Evolutionary conservation across 1,139 yeast genomes (phyloP).

Genomic region (Yamadazyma trypodendri): DNA sequence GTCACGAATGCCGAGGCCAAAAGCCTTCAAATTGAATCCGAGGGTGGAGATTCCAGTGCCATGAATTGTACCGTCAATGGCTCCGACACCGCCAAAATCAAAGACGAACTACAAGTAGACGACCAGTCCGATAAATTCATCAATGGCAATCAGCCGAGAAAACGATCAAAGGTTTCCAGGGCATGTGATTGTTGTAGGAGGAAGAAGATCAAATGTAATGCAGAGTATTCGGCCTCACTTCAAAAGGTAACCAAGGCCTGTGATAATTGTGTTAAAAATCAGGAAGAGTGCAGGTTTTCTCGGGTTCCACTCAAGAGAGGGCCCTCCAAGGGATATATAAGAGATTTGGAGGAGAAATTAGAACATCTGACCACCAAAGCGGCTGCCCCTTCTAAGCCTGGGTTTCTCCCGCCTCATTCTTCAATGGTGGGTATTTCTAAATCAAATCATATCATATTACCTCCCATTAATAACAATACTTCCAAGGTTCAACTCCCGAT

Average conservation of each 20-base stretch:
- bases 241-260: constrained; percentile 51
- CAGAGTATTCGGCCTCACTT: constrained; percentile 42
- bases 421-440: constrained; percentile 1
- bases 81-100: background rate
- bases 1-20: constrained; percentile 4
- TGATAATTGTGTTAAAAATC: constrained; percentile 54
- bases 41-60: background rate
- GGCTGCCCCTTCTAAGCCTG: background rate
- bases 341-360: constrained; percentile 36
- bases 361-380: constrained; percentile 12
- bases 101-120: background rate
- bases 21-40: background rate
- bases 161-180: constrained; percentile 63
- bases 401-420: background rate
- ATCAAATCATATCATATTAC: constrained; percentile 11
- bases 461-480: constrained; percentile 10
- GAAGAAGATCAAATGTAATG: constrained; percentile 64
- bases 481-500: constrained; percentile 1
- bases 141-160: constrained; percentile 35
- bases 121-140: constrained; percentile 1
- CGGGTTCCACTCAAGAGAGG: constrained; percentile 75
- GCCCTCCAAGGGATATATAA: constrained; percentile 68
- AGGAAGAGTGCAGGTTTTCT: constrained; percentile 59
- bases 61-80: background rate
- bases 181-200: constrained; percentile 70